Evolutionary conservation across 306 rosid species (phyloP).

Genomic region (Fragaria ananassa): DNA sequence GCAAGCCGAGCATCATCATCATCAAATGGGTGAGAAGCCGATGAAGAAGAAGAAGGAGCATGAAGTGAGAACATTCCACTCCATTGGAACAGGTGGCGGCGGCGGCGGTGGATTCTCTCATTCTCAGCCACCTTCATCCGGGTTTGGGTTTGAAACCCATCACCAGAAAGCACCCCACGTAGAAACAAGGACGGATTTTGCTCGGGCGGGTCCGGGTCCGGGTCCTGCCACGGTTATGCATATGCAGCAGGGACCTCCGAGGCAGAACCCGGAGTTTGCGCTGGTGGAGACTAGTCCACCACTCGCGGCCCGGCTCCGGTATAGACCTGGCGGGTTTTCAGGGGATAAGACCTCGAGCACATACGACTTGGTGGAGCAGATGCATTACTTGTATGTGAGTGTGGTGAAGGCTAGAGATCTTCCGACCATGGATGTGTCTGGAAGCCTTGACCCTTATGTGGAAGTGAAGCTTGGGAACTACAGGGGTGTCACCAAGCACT

Average conservation of each 20-base stretch:
- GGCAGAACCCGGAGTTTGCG: constrained; percentile 66
- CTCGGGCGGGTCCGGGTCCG: constrained; percentile 48
- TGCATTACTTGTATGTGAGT: constrained; percentile 82
- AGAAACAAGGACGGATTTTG: constrained; percentile 55
- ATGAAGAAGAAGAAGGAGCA: constrained; percentile 56
- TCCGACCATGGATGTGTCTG: constrained; percentile 79
- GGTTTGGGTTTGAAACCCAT: constrained; percentile 5
- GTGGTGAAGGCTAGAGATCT: constrained; percentile 90
- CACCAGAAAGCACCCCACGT: constrained; percentile 8
- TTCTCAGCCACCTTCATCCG: constrained; percentile 27
- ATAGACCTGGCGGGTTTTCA: constrained; percentile 34
- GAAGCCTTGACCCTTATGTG: constrained; percentile 95
- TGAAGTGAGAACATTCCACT: constrained; percentile 75
- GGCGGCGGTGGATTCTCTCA: not conserved
- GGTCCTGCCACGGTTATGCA: constrained; percentile 39
- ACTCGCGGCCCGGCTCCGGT: constrained; percentile 62
- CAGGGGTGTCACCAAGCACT: constrained; percentile 68
- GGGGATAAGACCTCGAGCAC: constrained; percentile 71
- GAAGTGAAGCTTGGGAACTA: constrained; percentile 92
- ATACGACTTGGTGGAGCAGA: constrained; percentile 84
- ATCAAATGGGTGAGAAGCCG: constrained; percentile 25
- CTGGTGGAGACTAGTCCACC: constrained; percentile 85
- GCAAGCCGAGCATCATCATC: constrained; percentile 20
- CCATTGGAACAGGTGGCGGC: constrained; percentile 51
- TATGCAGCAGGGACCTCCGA: constrained; percentile 71